A percentile compares a stretch with the other conserved stretches of the same genome.
phyloP scores from a whole-genome alignment of 805 yeast genomes.

The Yarrowia sp. region DNA sequence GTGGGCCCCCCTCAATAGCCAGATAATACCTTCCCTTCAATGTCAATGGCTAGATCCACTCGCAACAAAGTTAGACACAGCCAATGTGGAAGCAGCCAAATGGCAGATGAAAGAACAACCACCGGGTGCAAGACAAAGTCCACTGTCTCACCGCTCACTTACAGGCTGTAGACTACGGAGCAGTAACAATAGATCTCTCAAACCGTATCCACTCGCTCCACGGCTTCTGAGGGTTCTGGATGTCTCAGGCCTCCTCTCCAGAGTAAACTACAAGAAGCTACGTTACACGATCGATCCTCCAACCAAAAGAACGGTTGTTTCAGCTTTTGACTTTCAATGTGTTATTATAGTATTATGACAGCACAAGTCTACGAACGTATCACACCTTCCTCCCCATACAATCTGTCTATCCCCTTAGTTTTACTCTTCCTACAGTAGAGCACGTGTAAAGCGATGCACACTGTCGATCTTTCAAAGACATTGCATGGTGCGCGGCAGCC shows the following conservation, averaged over 20 bases:
- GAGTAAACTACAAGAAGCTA: too few relatives aligned
- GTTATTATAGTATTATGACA: neutral
- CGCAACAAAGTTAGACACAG: slow-evolving; percentile 4
- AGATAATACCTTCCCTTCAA: too few relatives aligned
- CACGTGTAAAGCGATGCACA: slow-evolving; percentile 27
- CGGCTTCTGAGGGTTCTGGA: too few relatives aligned
- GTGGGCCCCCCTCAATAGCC: too few relatives aligned
- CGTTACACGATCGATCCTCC: too few relatives aligned
- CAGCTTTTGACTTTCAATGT: neutral
- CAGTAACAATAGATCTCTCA: neutral
- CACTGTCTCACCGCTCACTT: slow-evolving; percentile 8
- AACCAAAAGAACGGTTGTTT: too few relatives aligned
- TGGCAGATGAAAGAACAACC: neutral
- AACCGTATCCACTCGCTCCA: neutral
- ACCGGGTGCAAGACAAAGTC: too few relatives aligned
- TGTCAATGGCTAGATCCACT: neutral
- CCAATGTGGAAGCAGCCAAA: slow-evolving; percentile 22
- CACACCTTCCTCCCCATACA: neutral
- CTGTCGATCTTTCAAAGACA: slow-evolving; percentile 29
- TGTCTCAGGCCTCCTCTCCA: slow-evolving; percentile 12
- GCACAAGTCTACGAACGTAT: neutral
- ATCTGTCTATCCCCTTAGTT: neutral
- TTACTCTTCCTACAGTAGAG: neutral
- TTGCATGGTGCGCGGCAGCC: slow-evolving; percentile 20
- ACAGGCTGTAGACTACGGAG: neutral